Evolutionary conservation across 495 filamentous ascomycete genomes (phyloP), one percentile per base, ranked within the genome.

Genomic region (Daldinia vernicosa): DNA sequence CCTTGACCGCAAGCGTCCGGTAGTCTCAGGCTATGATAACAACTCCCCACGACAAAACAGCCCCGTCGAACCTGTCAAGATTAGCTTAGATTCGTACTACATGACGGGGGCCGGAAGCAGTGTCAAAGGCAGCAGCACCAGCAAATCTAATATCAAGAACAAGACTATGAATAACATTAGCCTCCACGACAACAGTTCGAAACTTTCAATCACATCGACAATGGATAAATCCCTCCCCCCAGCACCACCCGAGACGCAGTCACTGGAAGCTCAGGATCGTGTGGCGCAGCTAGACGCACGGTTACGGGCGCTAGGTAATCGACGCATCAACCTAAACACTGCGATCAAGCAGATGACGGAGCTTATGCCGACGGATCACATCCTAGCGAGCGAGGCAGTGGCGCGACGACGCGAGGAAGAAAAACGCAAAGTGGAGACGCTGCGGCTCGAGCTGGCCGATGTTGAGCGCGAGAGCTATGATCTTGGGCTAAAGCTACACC

Each of bases 401-500:
- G 63, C 79, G 17, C 76, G 77, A 40, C 83, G 83, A 71, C 80
- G 90, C 67, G 86, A 92, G 27, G 84, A 86, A 40, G 90, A 94
- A 74, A 94, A 93, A 79, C 85, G 81, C 67, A 92, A 89, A 67
- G 86, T 96, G 2, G 87, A 89, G 70, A 83, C 81, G 35, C 81
- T 96, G n/a, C 84, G 88, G 45, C 82, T 81, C 63, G 93, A 96
- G 78, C 84, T 96, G 39, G 90, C 90, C 7, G 93, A 96, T 58
- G 88, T 97, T 26, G 86, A 88, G 80, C 84, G 88, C 64, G 89
- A 95, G 79, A 89, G 94, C 75, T 93, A 97, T 75, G 94, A 97
- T 67, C 82, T 95, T 40, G 94, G 94, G 9, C 75, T 98, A 73
- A 92, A 89, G 80, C 78, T 97, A 45, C 89, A 95, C 75, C 80